A percentile compares a stretch with the other conserved stretches of the same genome.
These are phyloP conservation scores for Fraxinus albicans DNA, from an alignment of 305 asterid genomes.

Conservation along the genomic window DNA sequence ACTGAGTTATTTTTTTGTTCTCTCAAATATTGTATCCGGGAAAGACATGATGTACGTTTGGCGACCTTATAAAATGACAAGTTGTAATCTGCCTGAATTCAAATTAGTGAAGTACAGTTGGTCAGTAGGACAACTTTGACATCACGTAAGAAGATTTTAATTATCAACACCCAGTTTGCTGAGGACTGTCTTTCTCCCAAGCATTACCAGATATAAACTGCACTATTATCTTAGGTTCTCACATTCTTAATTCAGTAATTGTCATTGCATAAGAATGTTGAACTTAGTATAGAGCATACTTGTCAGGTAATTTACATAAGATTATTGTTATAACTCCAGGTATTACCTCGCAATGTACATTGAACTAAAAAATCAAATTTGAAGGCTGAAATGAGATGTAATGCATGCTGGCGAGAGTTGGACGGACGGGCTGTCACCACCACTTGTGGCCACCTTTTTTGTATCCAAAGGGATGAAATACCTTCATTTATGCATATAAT, in stretches of 20 bases:
- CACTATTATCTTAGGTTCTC: not conserved
- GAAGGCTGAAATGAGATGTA: slow-evolving; percentile 77
- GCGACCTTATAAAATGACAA: not conserved
- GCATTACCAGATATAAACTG: not conserved
- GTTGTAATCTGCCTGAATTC: not conserved
- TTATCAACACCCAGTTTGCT: not conserved
- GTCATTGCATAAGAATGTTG: not conserved
- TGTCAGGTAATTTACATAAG: not conserved
- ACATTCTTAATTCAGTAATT: not conserved
- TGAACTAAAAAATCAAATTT: not conserved
- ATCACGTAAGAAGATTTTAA: not conserved
- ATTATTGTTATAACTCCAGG: slow-evolving; percentile 27
- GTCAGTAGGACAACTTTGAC: not conserved
- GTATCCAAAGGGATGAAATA: slow-evolving; percentile 52
- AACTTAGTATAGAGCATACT: not conserved
- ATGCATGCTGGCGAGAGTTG: slow-evolving; percentile 93
- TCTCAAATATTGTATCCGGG: not conserved
- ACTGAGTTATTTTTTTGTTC: not conserved
- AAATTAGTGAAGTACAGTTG: not conserved
- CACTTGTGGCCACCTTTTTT: slow-evolving; percentile 87
- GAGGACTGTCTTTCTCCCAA: not conserved
- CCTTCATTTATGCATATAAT: not conserved
- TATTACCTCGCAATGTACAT: slow-evolving; percentile 20
- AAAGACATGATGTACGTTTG: not conserved
- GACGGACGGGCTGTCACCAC: slow-evolving; percentile 89